phyloP scores from a whole-genome alignment of 140 eudicot genomes.

The Stevia rebaudiana region DNA sequence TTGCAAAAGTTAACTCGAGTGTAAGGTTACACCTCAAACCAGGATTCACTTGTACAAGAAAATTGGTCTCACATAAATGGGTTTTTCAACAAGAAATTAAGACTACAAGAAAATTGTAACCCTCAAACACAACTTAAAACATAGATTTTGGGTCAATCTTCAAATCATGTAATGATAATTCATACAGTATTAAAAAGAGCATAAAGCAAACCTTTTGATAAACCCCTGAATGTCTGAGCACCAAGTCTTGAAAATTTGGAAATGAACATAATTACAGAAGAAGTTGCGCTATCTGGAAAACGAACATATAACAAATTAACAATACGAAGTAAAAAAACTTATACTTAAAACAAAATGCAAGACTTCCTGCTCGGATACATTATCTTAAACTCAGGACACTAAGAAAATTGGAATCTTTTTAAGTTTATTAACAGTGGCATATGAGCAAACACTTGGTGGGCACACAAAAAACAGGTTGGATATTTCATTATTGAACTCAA shows the following conservation, averaged over 20 bases:
- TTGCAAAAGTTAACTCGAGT: neutral
- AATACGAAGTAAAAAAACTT: neutral
- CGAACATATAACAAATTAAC: neutral
- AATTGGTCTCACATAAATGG: no score
- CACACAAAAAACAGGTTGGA: neutral
- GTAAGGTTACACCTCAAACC: neutral
- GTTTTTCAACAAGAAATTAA: neutral
- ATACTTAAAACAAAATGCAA: neutral
- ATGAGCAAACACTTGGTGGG: neutral
- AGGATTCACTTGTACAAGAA: neutral
- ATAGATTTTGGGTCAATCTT: neutral
- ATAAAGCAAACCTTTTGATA: slow-evolving; percentile 9
- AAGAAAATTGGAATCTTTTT: neutral
- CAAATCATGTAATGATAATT: neutral
- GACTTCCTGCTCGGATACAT: neutral
- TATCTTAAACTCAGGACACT: neutral
- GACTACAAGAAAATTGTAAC: no score
- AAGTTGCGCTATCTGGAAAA: neutral
- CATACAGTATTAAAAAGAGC: neutral
- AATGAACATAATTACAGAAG: slow-evolving; percentile 7
- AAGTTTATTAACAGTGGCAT: neutral
- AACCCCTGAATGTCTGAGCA: slow-evolving; percentile 11
- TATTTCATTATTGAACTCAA: no score
- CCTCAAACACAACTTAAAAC: no score
- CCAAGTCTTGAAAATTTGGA: slow-evolving; percentile 4